Evolutionary conservation across 2,329 filamentous ascomycete genomes (phyloP), one percentile per base, ranked within the genome.

Genomic region (Knufia fluminis): DNA sequence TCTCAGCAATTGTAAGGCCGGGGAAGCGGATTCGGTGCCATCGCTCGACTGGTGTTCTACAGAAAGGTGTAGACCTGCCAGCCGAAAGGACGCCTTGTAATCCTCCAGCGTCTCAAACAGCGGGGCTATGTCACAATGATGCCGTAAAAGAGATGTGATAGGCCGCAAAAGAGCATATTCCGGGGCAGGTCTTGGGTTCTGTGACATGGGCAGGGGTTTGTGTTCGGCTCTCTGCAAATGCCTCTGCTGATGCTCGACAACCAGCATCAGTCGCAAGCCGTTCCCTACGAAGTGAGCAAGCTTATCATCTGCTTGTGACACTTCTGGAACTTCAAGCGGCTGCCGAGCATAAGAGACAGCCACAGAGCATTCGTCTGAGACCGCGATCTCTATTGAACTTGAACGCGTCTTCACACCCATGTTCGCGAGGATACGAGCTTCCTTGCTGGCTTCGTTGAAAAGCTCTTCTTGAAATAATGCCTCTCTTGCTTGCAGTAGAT

Each of bases 381-480:
- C 64, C 2, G 73, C 68, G 59, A 80, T 79, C 8, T 72, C 71
- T 36, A 88, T 72, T 2, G 73, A 68, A 22, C 77, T 70, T 12
- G 76, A 79, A 31, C 79, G 74, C 12, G 82, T 76, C 22, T 75
- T 76, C 10, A 96, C 82, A 8, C 83, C 79, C 52, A 86, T 82
- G 9, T 82, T 80, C 2, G 83, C 75, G 19, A 95, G 71, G 0
- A 76, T 75, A 14, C 89, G 83, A 0, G 85, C 82, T 67, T 98
- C 92, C 16, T 87, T 78, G 46, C 83, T 82, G 52, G 97, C 73
- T 66, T 98, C 92, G 58, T 94, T 82, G 76, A 89, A 96, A 1
- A 98, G 70, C 63, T 98, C 92, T 2, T 83, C 76, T 31, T 79
- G 74, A 22, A 73, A 71, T 3, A 79, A 67, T 1, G 76, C 73